A percentile compares a stretch with the other conserved stretches of the same genome.
phyloP scores from a whole-genome alignment of 805 yeast genomes.

The Kazachstania viticola region DNA sequence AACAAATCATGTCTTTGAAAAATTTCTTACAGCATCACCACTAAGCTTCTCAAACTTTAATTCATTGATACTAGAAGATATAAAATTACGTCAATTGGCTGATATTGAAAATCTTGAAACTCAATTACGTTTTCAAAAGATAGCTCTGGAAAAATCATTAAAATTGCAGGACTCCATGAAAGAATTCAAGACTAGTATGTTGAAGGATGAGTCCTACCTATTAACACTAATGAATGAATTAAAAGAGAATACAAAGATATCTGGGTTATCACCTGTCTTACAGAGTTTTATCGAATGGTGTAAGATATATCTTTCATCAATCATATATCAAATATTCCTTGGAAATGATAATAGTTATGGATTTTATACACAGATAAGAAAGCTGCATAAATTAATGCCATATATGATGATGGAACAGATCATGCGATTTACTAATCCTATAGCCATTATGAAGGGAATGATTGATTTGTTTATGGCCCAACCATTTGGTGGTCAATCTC shows the following conservation, averaged over 20 bases:
- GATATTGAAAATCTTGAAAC: constrained; percentile 51
- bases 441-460: constrained; percentile 66
- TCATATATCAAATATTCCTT: constrained; percentile 67
- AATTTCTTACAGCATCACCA: constrained; percentile 33
- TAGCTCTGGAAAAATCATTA: constrained; percentile 47
- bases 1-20: constrained; percentile 37
- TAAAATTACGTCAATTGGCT: constrained; percentile 42
- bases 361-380: constrained; percentile 54
- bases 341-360: constrained; percentile 78
- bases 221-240: constrained; percentile 54
- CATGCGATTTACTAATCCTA: constrained; percentile 75
- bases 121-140: constrained; percentile 62
- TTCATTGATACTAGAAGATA: constrained; percentile 32
- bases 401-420: constrained; percentile 68
- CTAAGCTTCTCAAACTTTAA: not conserved
- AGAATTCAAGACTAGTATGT: constrained; percentile 43
- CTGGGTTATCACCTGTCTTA: constrained; percentile 54
- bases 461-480: constrained; percentile 77
- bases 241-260: constrained; percentile 38
- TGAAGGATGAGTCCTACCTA: constrained; percentile 44
- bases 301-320: constrained; percentile 72
- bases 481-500: constrained; percentile 54
- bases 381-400: constrained; percentile 70
- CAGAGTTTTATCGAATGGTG: constrained; percentile 70
- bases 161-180: constrained; percentile 46